Evolutionary conservation across 495 filamentous ascomycete species (phyloP), one percentile per base, ranked within the genome.

Genomic region (Talaromyces ruber): DNA sequence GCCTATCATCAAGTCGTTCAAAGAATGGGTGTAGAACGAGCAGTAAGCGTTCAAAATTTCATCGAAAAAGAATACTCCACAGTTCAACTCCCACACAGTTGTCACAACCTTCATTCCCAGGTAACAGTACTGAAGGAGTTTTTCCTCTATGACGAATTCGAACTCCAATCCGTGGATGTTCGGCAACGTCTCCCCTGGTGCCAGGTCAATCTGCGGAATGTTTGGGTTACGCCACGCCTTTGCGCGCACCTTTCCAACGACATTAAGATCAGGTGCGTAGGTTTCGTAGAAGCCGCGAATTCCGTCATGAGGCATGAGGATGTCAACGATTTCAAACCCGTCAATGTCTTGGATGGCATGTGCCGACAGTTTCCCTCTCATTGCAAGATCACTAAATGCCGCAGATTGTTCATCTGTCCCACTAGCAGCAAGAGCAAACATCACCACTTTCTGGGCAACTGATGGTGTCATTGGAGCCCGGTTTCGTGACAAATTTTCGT

Each of bases 81-180:
- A 80, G 61, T 81, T 84, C 29, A 91, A 72, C 54, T 83, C 78
- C 69, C 84, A 86, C 16, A 96, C 80, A 7, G 68, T 72, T 5
- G 84, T 76, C 32, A 81, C 78, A 16, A 97, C 69, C 75, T 95
- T 96, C 86, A 96, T 86, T 1, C 92, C 91, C 1, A 83, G 76
- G 64, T 84, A 85, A 62, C 86, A 82, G 53, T 81, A 74, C 28
- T 76, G 64, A 21, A 97, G 76, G 5, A 88, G 72, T 0, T 81
- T 68, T 26, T 85, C 80, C 66, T 94, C 91, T 25, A 95, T 60
- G 67, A 88, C 83, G 64, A 92, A 87, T 32, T 84, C 80, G 64
- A 84, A 82, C 14, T 74, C 68, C 24, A 62, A 62, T 11, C 67
- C 66, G 9, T 65, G 58, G 6, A 71, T 65, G 67, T 72, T 71